Percentiles rank a stretch among this genome's conserved stretches.
These are phyloP conservation scores for Suillus alpinus DNA, from an alignment of 768 basidiomycete species.

Conservation along the genomic window DNA sequence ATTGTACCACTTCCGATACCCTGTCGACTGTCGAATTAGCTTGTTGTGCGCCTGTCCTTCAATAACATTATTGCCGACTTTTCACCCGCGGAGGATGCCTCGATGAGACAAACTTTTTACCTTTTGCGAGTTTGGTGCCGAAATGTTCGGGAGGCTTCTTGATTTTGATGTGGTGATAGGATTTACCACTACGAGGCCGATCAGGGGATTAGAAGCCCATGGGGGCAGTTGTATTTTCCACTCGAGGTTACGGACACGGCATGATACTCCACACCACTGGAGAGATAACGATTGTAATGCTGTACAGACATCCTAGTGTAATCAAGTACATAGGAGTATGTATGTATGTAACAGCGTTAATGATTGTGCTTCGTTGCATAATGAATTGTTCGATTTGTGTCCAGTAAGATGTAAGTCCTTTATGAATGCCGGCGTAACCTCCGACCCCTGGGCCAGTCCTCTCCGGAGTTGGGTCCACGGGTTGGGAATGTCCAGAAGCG, in stretches of 20 bases:
- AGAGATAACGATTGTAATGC: neutral
- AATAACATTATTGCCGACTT: neutral
- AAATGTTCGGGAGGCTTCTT: conserved; percentile 8
- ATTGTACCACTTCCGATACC: conserved; percentile 7
- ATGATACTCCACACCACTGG: neutral
- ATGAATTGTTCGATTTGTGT: neutral
- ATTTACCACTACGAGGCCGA: conserved; percentile 7
- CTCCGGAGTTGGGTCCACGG: neutral
- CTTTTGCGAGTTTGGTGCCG: conserved; percentile 9
- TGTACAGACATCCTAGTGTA: neutral
- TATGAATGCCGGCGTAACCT: neutral
- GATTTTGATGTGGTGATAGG: conserved; percentile 2
- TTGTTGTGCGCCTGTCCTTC: neutral
- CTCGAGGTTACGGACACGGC: neutral
- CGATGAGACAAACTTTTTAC: neutral
- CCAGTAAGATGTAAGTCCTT: neutral
- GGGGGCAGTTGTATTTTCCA: neutral
- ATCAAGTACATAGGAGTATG: neutral
- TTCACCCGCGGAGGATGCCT: neutral
- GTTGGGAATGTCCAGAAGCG: neutral
- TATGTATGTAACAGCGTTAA: neutral
- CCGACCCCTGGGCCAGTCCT: neutral
- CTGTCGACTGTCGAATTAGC: conserved; percentile 10
- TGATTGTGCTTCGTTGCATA: neutral
- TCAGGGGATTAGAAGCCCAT: conserved; percentile 7